Base-by-base conservation (phyloP, 345 rosid genomes). In the Euphorbia tirucalli region DNA sequence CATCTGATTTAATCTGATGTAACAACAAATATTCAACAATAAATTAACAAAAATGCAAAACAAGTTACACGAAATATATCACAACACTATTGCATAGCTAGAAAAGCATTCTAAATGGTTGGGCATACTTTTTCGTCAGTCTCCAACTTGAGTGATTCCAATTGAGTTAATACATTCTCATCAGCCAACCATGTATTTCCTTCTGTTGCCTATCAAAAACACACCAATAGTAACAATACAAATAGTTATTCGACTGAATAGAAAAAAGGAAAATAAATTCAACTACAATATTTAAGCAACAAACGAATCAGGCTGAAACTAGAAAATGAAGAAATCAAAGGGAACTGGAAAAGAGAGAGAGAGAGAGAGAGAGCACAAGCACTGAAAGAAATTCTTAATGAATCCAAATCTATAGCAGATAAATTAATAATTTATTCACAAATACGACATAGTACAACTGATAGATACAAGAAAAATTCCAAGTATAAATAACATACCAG, bases 161-260 rank as follows among this genome's bases (percentile, higher is more conserved):
- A 86, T 75, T 95, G 93, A 77, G 90, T 66, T 77, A 84, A 54
- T 75, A 85, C 86, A 79, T 79, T 85, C 80, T 86, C 96, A 74
- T 90, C 97, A 76, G 88, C 90, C 79, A 95, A 73, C 99, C 99
- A 95, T 54, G 92, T 83, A 70, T 80, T 62, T 72, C 88, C 82
- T 81, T 84, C 87, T 69, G 65, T 80, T 68, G 73, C 91, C 97
- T 92, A 81, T 68, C 68, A 74, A 66, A 82, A 77, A 25, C 48
- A 67, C 66, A 79, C 68, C 48, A 69, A 64, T 3, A 31, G 44
- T 10, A 46, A 58, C 57, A 78, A 73, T n/a, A 55, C 19, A 61
- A 37, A 61, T 16, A 35, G 41, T 25, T 44, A 71, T 21, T 16
- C 49, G 32, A 66, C 56, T 37, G n/a, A 61, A 35, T 7, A 14